Evolutionary conservation across 139 green algal species (phyloP).

Genomic region (Chlamydomonas sphaeroides): DNA sequence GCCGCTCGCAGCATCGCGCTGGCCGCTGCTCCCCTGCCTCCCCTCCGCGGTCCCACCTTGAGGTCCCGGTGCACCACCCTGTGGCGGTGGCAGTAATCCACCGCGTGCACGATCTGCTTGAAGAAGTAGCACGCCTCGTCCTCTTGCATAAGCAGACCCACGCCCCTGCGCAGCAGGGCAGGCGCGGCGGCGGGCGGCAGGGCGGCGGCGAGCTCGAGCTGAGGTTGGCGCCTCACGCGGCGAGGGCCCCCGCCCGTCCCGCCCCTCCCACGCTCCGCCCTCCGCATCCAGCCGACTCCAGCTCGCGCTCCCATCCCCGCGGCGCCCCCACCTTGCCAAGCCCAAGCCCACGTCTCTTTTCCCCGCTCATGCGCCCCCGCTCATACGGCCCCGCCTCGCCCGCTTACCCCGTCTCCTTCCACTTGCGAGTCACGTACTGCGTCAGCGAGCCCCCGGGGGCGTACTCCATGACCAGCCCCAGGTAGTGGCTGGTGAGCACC

Average conservation of each 20-base stretch:
- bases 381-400: not conserved
- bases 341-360: no score
- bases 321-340: not conserved
- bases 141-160: slow-evolving; percentile 64
- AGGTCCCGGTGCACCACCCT: slow-evolving; percentile 59
- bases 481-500: slow-evolving; percentile 74
- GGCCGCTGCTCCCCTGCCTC: not conserved
- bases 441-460: slow-evolving; percentile 75
- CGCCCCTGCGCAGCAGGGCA: slow-evolving; percentile 70
- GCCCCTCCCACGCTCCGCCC: no score
- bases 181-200: slow-evolving; percentile 13
- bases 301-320: no score
- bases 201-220: no score
- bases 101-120: slow-evolving; percentile 70
- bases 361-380: not conserved
- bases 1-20: no score
- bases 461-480: slow-evolving; percentile 84
- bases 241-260: no score
- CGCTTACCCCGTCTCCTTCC: slow-evolving; percentile 40
- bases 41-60: not conserved
- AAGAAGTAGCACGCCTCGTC: slow-evolving; percentile 90
- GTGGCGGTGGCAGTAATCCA: slow-evolving; percentile 90
- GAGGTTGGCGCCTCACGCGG: no score
- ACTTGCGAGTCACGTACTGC: slow-evolving; percentile 73
- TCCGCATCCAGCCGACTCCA: not conserved